Percentiles rank a stretch among this genome's conserved stretches.
phyloP scores from a whole-genome alignment of 2,329 filamentous ascomycete species.

The Karstenula rhodostoma region DNA sequence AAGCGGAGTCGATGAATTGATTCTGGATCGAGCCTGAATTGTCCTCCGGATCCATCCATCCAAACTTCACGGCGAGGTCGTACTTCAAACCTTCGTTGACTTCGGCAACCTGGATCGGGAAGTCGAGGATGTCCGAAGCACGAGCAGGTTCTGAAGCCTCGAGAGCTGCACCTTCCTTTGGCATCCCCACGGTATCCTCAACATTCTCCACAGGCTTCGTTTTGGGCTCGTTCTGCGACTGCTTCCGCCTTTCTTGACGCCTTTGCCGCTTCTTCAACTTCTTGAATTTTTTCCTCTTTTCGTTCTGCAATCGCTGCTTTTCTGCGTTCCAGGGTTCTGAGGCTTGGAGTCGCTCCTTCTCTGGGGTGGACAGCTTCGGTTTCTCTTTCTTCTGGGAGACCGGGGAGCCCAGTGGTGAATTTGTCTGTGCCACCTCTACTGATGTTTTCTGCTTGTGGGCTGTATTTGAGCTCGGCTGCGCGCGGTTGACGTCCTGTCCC shows the following conservation, averaged over 20 bases:
- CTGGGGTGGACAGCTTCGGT: neutral
- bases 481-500: neutral
- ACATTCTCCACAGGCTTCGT: neutral
- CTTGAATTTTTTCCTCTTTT: neutral
- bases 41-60: neutral
- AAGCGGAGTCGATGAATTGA: neutral
- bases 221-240: neutral
- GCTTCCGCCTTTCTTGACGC: neutral
- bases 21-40: neutral
- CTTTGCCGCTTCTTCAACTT: neutral
- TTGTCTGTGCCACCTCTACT: neutral
- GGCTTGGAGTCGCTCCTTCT: neutral
- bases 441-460: neutral
- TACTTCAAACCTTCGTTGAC: neutral
- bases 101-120: neutral
- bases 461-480: neutral
- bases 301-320: constrained; percentile 1
- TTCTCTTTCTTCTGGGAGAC: neutral
- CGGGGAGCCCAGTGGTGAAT: too few relatives aligned
- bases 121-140: neutral
- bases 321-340: neutral
- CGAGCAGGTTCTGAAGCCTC: neutral
- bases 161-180: neutral
- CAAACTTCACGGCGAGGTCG: neutral
- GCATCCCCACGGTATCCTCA: neutral